These are phyloP conservation scores for Bimuria novae-zelandiae DNA, from an alignment of 2,329 filamentous ascomycete genomes.

Conservation along the genomic window DNA sequence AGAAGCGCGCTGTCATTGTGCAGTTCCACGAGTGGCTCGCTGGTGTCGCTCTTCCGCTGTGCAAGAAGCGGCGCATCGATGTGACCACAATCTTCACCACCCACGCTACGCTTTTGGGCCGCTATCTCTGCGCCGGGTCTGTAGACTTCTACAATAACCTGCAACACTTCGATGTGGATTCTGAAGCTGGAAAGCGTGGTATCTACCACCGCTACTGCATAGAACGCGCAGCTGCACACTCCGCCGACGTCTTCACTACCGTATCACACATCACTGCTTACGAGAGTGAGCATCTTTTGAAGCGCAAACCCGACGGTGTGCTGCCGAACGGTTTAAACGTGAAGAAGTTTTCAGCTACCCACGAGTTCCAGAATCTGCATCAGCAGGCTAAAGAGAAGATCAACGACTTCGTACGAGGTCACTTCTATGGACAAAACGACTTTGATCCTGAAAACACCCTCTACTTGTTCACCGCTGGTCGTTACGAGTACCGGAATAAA, in stretches of 20 bases:
- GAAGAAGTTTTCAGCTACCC: constrained; percentile 96
- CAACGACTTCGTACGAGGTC: constrained; percentile 94
- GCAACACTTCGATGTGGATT: constrained; percentile 94
- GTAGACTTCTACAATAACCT: constrained; percentile 99
- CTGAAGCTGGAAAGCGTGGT: constrained; percentile 94
- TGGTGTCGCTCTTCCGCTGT: constrained; percentile 87
- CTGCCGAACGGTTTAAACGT: constrained; percentile 97
- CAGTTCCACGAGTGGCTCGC: constrained; percentile 99
- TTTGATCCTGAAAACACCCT: constrained; percentile 96
- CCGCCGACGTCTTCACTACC: constrained; percentile 96
- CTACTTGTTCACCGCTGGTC: constrained; percentile 95
- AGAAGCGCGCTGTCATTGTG: constrained; percentile 87
- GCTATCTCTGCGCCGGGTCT: constrained; percentile 94
- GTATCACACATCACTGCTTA: constrained; percentile 98
- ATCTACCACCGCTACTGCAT: constrained; percentile 99
- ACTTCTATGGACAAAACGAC: constrained; percentile 98
- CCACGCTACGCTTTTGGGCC: constrained; percentile 90
- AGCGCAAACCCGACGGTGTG: constrained; percentile 96
- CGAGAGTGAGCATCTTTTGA: constrained; percentile 95
- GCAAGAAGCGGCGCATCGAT: constrained; percentile 93
- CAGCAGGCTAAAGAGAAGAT: constrained; percentile 97
- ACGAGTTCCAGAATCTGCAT: constrained; percentile 98
- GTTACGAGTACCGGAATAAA: constrained; percentile 98
- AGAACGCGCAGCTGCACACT: constrained; percentile 88
- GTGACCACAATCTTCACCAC: constrained; percentile 98